A percentile compares a stretch with the other conserved stretches of the same genome.
Conservation (phyloP, 106 monocot species). For the Platanthera zijinensis region DNA sequence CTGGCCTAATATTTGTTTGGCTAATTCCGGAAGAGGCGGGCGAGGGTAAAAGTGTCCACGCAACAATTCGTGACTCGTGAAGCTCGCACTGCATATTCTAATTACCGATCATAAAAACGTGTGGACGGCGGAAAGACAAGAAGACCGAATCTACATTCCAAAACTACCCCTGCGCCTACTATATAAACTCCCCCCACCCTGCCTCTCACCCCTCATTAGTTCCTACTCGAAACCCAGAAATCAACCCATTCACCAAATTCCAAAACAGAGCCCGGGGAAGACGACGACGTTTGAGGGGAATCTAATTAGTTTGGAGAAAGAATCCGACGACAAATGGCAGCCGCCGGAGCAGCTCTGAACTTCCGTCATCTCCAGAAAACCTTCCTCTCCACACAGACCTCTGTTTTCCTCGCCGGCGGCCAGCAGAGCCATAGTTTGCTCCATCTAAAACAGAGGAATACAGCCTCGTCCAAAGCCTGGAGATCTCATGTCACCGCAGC, state of each 20-base stretch:
- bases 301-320: not conserved
- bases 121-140: constrained; percentile 9
- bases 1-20: no score
- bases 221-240: not conserved
- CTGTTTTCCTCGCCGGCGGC: constrained; percentile 4
- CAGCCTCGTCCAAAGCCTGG: not conserved
- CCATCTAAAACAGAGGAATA: not conserved
- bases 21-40: not conserved
- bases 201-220: not conserved
- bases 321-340: constrained; percentile 2
- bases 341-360: not conserved
- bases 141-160: not conserved
- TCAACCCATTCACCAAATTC: not conserved
- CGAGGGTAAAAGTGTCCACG: not conserved
- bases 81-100: not conserved
- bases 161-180: no score
- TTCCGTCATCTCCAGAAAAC: not conserved
- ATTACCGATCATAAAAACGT: constrained; percentile 12
- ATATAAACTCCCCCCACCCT: not conserved
- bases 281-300: not conserved
- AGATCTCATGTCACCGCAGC: constrained; percentile 9
- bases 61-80: not conserved
- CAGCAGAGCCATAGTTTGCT: not conserved
- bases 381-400: not conserved
- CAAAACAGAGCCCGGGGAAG: not conserved